phyloP scores from a whole-genome alignment of 129 eudicot species.

The Tagetes patula region DNA sequence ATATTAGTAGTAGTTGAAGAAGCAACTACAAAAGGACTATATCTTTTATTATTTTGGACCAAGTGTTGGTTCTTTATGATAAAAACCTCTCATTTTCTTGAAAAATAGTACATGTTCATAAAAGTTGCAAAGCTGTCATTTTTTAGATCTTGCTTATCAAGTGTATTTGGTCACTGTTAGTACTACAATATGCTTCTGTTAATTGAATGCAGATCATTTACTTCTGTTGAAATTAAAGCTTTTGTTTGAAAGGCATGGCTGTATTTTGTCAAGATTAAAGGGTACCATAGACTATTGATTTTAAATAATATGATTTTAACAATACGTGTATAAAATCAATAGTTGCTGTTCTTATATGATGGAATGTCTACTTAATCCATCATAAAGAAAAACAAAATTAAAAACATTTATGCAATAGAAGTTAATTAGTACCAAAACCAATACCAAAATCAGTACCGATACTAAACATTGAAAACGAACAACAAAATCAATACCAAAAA shows the following conservation, averaged over 20 bases:
- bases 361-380: background rate
- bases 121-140: background rate
- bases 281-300: slow-evolving; percentile 4
- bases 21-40: background rate
- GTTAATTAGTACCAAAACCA: too few species aligned
- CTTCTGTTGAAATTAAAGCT: slow-evolving; percentile 9
- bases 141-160: background rate
- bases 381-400: too few species aligned
- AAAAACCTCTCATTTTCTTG: background rate
- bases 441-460: too few species aligned
- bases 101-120: background rate
- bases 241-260: background rate
- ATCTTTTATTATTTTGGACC: background rate
- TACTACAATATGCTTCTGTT: background rate
- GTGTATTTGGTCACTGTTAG: background rate
- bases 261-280: slow-evolving; percentile 10
- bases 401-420: too few species aligned
- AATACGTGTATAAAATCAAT: background rate
- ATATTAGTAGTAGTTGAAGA: background rate
- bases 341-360: background rate
- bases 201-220: background rate
- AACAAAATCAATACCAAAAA: too few species aligned
- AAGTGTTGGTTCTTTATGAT: background rate
- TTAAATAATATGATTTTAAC: background rate
- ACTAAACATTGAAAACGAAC: too few species aligned